A percentile compares a stretch with the other conserved stretches of the same genome.
phyloP scores from a whole-genome alignment of 1,284 basidiomycete genomes.

The Albatrellus sp. region DNA sequence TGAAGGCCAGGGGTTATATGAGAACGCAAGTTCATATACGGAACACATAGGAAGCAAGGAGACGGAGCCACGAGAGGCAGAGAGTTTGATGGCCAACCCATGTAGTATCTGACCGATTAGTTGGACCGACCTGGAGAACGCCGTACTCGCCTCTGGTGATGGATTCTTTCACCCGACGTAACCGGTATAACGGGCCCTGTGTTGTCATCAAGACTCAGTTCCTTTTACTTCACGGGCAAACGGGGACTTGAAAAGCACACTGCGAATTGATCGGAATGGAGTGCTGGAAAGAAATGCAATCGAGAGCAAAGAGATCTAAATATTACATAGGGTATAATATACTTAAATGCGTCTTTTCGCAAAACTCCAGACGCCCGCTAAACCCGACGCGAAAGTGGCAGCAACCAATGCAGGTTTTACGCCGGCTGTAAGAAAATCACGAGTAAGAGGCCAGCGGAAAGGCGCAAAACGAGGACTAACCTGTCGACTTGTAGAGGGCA shows the following conservation, averaged over 20 bases:
- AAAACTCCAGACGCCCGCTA: slow-evolving; percentile 86
- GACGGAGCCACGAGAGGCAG: slow-evolving; percentile 7
- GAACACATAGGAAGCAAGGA: slow-evolving; percentile 6
- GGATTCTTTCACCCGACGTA: slow-evolving; percentile 6
- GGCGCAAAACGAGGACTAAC: slow-evolving; percentile 27
- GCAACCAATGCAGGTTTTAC: slow-evolving; percentile 81
- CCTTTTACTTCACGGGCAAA: slow-evolving; percentile 1
- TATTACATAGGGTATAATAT: slow-evolving; percentile 18
- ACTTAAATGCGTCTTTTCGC: slow-evolving; percentile 70
- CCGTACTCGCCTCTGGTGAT: slow-evolving; percentile 5
- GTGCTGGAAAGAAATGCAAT: slow-evolving; percentile 7
- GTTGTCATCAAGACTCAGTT: slow-evolving; percentile 7
- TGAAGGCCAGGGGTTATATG: slow-evolving; percentile 6
- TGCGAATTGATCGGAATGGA: slow-evolving; percentile 4
- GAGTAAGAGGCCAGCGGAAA: slow-evolving; percentile 19
- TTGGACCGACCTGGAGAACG: slow-evolving; percentile 7
- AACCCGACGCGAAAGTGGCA: slow-evolving; percentile 77
- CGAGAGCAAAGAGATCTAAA: slow-evolving; percentile 6
- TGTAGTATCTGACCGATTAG: slow-evolving; percentile 8
- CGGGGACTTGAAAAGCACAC: slow-evolving; percentile 2
- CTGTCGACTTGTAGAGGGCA: slow-evolving; percentile 87
- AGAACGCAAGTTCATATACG: slow-evolving; percentile 7
- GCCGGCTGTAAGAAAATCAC: slow-evolving; percentile 55
- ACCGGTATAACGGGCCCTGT: slow-evolving; percentile 8
- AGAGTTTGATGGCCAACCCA: slow-evolving; percentile 6